Evolutionary conservation across 2,329 filamentous ascomycete genomes (phyloP).

Genomic region (Colletotrichum australisinense): DNA sequence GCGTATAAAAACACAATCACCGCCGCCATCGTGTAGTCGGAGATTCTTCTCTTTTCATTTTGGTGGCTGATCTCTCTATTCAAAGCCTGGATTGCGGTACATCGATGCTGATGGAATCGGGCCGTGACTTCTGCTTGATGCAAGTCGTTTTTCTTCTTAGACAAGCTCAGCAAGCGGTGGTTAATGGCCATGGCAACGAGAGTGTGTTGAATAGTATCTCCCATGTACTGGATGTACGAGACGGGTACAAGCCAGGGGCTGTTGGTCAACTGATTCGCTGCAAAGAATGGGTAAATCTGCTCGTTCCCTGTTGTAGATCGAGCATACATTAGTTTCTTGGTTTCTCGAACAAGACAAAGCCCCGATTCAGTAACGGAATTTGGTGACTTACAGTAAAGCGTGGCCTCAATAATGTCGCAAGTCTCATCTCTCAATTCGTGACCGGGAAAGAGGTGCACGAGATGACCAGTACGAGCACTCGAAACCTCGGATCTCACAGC

Average conservation of each 20-base stretch:
- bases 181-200: slow-evolving; percentile 46
- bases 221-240: not conserved
- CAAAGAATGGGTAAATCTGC: slow-evolving; percentile 5
- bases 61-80: slow-evolving; percentile 39
- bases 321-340: not conserved
- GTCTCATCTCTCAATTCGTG: slow-evolving; percentile 9
- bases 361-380: not conserved
- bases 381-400: slow-evolving; percentile 31
- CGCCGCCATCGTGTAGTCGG: not conserved
- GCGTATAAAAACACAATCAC: slow-evolving; percentile 25
- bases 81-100: slow-evolving; percentile 45
- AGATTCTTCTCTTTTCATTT: slow-evolving; percentile 33
- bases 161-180: slow-evolving; percentile 45
- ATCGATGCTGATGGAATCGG: slow-evolving; percentile 45
- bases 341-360: not conserved
- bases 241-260: slow-evolving; percentile 28
- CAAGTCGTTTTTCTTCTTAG: slow-evolving; percentile 17
- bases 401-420: slow-evolving; percentile 26
- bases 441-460: slow-evolving; percentile 13
- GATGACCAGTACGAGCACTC: not conserved
- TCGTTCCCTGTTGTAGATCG: slow-evolving; percentile 17
- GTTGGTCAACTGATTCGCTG: slow-evolving; percentile 6
- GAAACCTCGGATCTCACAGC: not conserved
- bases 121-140: slow-evolving; percentile 37
- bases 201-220: not conserved